phyloP scores from a whole-genome alignment of 2,329 filamentous ascomycete genomes.

The Cordyceps cicadae region DNA sequence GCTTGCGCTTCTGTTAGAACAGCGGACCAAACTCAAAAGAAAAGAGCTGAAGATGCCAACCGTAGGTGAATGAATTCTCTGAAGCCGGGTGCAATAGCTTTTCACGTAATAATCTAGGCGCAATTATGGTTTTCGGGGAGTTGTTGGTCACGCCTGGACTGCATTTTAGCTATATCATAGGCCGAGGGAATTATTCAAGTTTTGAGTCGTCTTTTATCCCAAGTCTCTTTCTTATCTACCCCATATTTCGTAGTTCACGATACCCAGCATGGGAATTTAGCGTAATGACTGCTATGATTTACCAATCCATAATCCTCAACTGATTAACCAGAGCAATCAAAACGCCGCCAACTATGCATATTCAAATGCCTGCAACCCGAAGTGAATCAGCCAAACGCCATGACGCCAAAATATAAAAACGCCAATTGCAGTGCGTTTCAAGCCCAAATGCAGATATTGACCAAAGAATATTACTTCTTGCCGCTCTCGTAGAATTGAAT shows the following conservation, averaged over 20 bases:
- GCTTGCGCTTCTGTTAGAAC: conserved; percentile 17
- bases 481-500: conserved; percentile 36
- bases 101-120: not conserved
- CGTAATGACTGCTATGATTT: not conserved
- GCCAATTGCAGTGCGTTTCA: no score
- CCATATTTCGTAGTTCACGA: no score
- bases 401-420: not conserved
- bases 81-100: not conserved
- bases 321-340: not conserved
- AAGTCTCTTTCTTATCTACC: no score
- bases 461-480: not conserved
- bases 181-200: not conserved
- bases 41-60: conserved; percentile 19
- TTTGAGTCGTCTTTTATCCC: not conserved
- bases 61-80: not conserved
- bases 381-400: not conserved
- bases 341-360: not conserved
- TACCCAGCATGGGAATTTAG: not conserved
- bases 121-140: not conserved
- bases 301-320: not conserved
- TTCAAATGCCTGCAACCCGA: not conserved
- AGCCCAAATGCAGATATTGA: not conserved
- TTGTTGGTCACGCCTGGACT: not conserved
- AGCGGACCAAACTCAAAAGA: conserved; percentile 20
- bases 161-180: not conserved